Evolutionary conservation across 2,329 filamentous ascomycete species (phyloP).

Genomic region (Calonectria hawksworthii): DNA sequence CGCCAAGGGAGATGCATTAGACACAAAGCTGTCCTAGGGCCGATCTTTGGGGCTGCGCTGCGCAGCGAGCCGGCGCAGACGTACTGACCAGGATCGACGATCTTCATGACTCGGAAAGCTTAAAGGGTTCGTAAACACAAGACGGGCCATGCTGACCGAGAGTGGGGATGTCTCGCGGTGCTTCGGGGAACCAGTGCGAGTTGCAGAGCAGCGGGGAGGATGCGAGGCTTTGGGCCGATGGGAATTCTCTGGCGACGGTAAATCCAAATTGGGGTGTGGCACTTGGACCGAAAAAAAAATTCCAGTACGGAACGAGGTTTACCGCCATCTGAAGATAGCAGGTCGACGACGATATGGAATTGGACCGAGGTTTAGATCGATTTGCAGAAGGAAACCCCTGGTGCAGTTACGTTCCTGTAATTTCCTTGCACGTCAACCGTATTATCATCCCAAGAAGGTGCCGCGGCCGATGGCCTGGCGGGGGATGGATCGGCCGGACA

Average conservation of each 20-base stretch:
- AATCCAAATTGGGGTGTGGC: neutral
- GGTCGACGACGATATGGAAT: neutral
- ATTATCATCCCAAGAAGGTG: constrained; percentile 1
- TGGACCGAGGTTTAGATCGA: neutral
- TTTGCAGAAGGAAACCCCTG: neutral
- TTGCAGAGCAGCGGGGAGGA: neutral
- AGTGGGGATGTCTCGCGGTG: constrained; percentile 1
- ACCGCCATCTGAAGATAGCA: constrained; percentile 4
- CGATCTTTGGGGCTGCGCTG: constrained; percentile 6
- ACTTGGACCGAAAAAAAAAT: neutral
- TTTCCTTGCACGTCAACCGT: constrained; percentile 29
- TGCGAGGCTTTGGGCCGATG: constrained; percentile 2
- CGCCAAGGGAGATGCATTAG: constrained; percentile 1
- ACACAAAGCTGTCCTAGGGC: neutral
- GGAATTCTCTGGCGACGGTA: neutral
- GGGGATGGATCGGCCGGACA: constrained; percentile 3
- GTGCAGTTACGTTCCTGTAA: constrained; percentile 39
- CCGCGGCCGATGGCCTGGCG: neutral
- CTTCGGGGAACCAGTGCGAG: constrained; percentile 2
- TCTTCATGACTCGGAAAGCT: constrained; percentile 21
- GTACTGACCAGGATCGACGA: neutral
- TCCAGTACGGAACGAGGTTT: neutral
- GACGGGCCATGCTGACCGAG: constrained; percentile 14
- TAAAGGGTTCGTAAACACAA: constrained; percentile 12
- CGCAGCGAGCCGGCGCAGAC: neutral